phyloP scores from a whole-genome alignment of 768 basidiomycete genomes.

The Phaeotremella fagi region DNA sequence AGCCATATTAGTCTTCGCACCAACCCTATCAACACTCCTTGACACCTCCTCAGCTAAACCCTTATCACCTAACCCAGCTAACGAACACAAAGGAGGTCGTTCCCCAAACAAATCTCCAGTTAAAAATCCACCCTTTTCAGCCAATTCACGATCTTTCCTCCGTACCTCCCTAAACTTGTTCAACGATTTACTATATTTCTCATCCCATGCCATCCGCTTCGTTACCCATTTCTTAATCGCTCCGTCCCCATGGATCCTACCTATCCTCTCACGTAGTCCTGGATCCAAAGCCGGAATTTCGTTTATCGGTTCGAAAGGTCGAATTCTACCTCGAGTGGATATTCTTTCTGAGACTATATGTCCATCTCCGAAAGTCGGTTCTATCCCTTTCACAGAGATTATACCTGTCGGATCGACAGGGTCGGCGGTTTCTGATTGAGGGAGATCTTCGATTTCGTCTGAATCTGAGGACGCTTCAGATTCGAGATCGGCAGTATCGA shows the following conservation, averaged over 20 bases:
- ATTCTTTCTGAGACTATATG: conserved; percentile 42
- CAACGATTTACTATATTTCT: conserved; percentile 38
- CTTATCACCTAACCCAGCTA: conserved; percentile 40
- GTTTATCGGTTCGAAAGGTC: conserved; percentile 37
- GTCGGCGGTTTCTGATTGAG: conserved; percentile 2
- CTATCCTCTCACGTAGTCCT: conserved; percentile 32
- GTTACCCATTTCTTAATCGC: conserved; percentile 48
- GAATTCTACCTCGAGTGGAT: conserved; percentile 35
- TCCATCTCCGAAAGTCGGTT: conserved; percentile 17
- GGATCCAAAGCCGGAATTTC: conserved; percentile 35
- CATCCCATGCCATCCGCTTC: conserved; percentile 44
- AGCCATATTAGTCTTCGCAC: conserved; percentile 36
- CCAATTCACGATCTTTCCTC: conserved; percentile 33
- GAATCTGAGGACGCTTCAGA: conserved; percentile 34
- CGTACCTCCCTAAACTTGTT: conserved; percentile 34
- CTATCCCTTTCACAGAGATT: conserved; percentile 27
- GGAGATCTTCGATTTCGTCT: conserved; percentile 2
- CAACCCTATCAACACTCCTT: conserved; percentile 45
- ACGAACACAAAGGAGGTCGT: conserved; percentile 34
- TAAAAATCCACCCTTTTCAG: conserved; percentile 42
- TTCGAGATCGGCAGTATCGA: conserved; percentile 27
- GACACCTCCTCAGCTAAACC: conserved; percentile 36
- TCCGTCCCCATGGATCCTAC: conserved; percentile 39
- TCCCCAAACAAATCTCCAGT: conserved; percentile 43
- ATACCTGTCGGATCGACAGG: conserved; percentile 5